These are phyloP conservation scores for Xerocomellus chrysenteron DNA, from an alignment of 768 basidiomycete genomes.

Conservation along the genomic window DNA sequence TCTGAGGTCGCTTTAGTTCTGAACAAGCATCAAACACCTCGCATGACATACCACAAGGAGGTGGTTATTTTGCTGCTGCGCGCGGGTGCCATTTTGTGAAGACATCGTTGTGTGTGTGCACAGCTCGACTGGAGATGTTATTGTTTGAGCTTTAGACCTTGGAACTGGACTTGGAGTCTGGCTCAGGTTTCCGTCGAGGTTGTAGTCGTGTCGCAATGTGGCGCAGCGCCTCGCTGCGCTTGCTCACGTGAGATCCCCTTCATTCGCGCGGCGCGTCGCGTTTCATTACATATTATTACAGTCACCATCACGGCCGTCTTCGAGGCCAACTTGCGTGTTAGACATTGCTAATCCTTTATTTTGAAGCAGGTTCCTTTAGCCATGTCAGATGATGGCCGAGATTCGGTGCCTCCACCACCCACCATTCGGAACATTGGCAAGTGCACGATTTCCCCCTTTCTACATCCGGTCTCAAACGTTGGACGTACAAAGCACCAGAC, in stretches of 20 bases:
- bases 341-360: neutral
- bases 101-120: constrained; percentile 18
- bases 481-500: constrained; percentile 44
- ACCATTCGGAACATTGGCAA: constrained; percentile 41
- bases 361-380: neutral
- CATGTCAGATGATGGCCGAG: constrained; percentile 30
- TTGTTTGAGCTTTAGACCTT: neutral
- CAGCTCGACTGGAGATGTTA: neutral
- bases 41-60: constrained; percentile 32
- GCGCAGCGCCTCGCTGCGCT: neutral
- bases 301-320: neutral
- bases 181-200: neutral
- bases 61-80: constrained; percentile 32
- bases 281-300: neutral
- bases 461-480: constrained; percentile 1
- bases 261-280: constrained; percentile 10
- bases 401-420: constrained; percentile 32
- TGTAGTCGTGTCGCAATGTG: constrained; percentile 4
- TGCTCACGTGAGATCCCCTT: constrained; percentile 20
- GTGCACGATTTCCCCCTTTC: constrained; percentile 16
- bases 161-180: neutral
- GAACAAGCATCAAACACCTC: neutral
- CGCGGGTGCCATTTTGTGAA: constrained; percentile 24
- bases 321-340: neutral
- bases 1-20: constrained; percentile 39